Evolutionary conservation across 2,329 filamentous ascomycete species (phyloP).

Genomic region (Cladosporium austrohemisphaericum): DNA sequence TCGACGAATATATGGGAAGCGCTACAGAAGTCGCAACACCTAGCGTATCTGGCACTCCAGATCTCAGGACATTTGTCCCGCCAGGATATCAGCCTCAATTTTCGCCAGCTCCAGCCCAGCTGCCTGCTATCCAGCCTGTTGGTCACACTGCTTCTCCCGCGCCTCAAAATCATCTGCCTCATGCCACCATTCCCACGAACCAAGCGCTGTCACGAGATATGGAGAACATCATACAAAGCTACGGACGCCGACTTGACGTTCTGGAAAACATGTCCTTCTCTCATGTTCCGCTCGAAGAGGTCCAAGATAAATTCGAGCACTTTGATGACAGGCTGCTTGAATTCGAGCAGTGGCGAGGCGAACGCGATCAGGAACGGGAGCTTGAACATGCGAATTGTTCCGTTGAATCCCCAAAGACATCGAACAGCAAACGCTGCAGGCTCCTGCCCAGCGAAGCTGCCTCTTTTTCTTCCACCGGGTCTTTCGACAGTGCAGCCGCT

Average conservation of each 20-base stretch:
- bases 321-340: conserved; percentile 66
- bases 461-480: conserved; percentile 41
- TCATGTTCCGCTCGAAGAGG: conserved; percentile 62
- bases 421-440: conserved; percentile 31
- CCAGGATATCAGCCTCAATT: conserved; percentile 4
- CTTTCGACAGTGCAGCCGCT: conserved; percentile 34
- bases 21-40: conserved; percentile 48
- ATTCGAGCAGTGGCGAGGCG: conserved; percentile 53
- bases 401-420: conserved; percentile 22
- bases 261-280: conserved; percentile 70
- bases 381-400: conserved; percentile 26
- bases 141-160: not conserved
- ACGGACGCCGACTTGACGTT: conserved; percentile 60
- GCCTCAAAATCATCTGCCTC: not conserved
- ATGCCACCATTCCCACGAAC: not conserved
- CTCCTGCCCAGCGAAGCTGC: conserved; percentile 32
- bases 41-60: conserved; percentile 42
- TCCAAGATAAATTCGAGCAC: conserved; percentile 64
- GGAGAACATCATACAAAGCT: conserved; percentile 47
- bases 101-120: not conserved
- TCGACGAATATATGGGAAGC: conserved; percentile 41
- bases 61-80: conserved; percentile 21
- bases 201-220: conserved; percentile 37
- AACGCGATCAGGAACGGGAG: conserved; percentile 27
- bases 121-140: not conserved